Conservation (phyloP, 192 early-diverging fungal genomes). For the Spinellus fusiger region DNA sequence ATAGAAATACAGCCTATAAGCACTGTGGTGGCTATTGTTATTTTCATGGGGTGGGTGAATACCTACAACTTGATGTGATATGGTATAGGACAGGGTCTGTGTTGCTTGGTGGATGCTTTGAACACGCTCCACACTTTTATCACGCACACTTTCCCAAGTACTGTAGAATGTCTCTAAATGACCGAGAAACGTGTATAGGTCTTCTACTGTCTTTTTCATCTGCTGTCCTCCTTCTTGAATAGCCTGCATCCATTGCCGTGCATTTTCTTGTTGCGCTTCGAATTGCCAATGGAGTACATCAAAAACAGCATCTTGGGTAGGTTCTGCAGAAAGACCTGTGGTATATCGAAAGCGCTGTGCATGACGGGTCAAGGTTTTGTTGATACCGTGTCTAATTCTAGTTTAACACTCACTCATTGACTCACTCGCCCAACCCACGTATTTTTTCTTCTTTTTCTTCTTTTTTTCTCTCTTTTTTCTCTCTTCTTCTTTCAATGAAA, state of each 20-base stretch:
- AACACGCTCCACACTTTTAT: slow-evolving; percentile 13
- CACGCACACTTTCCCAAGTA: slow-evolving; percentile 14
- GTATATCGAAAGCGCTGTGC: slow-evolving; percentile 59
- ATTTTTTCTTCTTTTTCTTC: neutral
- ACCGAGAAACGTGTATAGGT: neutral
- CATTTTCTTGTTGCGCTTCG: slow-evolving; percentile 11
- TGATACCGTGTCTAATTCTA: slow-evolving; percentile 59
- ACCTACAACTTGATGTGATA: slow-evolving; percentile 31
- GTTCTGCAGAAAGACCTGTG: slow-evolving; percentile 42
- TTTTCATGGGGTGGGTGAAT: no score
- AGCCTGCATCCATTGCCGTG: slow-evolving; percentile 3
- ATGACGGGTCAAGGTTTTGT: slow-evolving; percentile 56
- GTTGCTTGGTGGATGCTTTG: slow-evolving; percentile 29
- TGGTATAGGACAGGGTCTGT: slow-evolving; percentile 24
- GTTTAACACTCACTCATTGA: neutral
- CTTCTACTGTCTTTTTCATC: slow-evolving; percentile 4
- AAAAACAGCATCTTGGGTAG: slow-evolving; percentile 14
- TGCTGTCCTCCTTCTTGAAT: slow-evolving; percentile 17
- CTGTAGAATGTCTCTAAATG: slow-evolving; percentile 33
- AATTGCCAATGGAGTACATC: slow-evolving; percentile 8
- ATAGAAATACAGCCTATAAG: neutral
- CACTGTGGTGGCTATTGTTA: neutral
- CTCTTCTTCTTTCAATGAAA: neutral
- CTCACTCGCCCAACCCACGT: neutral
- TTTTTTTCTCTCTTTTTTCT: neutral